Evolutionary conservation across 2,329 filamentous ascomycete genomes (phyloP), one percentile per base, ranked within the genome.

Genomic region (Fusarium floridanum): DNA sequence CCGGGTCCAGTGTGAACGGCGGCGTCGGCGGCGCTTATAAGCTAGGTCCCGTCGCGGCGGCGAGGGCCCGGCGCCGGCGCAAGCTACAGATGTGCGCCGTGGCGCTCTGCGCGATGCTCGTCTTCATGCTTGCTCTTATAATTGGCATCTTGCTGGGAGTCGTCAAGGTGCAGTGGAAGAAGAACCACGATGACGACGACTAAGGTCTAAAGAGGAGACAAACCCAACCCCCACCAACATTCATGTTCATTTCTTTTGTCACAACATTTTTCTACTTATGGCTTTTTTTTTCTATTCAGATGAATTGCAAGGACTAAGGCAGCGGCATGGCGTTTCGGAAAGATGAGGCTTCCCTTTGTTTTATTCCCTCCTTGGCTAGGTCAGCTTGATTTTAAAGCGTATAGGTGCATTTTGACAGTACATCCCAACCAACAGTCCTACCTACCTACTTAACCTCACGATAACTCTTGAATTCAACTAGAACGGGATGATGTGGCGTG

Each of bases 141-240:
- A 64, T 80, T 9, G 79, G 79, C 5, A 62, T 80, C 14, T 69
- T 78, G 17, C 57, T 80, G 56, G 79, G 79, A 4, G 76, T 80
- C 8, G 63, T 79, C 8, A 80, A 78, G 43, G 65, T 73, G 20
- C 73, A 76, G 37, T 75, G 73, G 57, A 73, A 69, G 24, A 29
- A 29, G 24, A 22, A 66, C 12, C 55, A 64, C 8, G 60, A 68
- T 17, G 62, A 75, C 5, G 66, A 71, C 16, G 59, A 70, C 16
- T 64, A n/a, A 45, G 43, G 20, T 43, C 41, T 22, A 4, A 24
- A 70, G 27, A 27, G 16, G 24, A 17, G 10, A 20, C 6, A 12
- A 12, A 5, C 16, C 5, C n/a, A 7, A n/a, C 24, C 20, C n/a
- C 32, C 32, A 24, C 24, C 24, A 37, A 29, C 36, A n/a, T 34